Evolutionary conservation across 768 basidiomycete species (phyloP), one percentile per base, ranked within the genome.

Genomic region (Galerina marginata): DNA sequence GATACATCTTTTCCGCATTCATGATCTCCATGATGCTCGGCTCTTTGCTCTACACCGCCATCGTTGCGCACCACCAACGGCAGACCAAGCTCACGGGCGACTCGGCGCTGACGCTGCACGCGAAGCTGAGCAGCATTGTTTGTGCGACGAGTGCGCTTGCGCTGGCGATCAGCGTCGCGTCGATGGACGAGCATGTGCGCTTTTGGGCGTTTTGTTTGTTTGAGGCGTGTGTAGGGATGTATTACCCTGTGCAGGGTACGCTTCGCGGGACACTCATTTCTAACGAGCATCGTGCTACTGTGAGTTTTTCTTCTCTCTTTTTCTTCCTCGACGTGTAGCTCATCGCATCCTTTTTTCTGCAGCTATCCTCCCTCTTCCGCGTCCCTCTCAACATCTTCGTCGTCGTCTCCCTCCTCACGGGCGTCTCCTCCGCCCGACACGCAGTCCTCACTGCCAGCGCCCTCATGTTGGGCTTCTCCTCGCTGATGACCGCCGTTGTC

Each of bases 11-110:
- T 73, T 89, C 90, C 29, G 80, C 84, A 6, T 90, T 91, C 78
- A 92, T 92, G 91, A 75, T 91, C 56, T 86, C 84, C 56, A 91
- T 92, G 90, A 89, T 91, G 84, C 81, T 91, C 65, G 90, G 90
- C 15, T 91, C 90, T 10, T 73, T 91, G 52, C 65, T 89, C 33
- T 92, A 91, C 73, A 89, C 84, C 4, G 76, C 76, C 50, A 74
- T 88, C 66, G 75, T 74, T 4, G 73, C 80, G 1, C 69, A 73
- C n/a, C 67, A 68, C 57, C 68, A 69, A 10, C 65, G 58, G 4
- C 42, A 46, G 23, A 11, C 16, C 40, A 58, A 43, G n/a, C 47
- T 33, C 23, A 25, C 23, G 46, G 20, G 48, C n/a, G 75, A 80
- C 50, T 77, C 83, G 1, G 75, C 83, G 7, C 70, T 90, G 58